These are phyloP conservation scores for Kazachstania taianensis DNA, from an alignment of 805 yeast genomes.

Conservation along the genomic window DNA sequence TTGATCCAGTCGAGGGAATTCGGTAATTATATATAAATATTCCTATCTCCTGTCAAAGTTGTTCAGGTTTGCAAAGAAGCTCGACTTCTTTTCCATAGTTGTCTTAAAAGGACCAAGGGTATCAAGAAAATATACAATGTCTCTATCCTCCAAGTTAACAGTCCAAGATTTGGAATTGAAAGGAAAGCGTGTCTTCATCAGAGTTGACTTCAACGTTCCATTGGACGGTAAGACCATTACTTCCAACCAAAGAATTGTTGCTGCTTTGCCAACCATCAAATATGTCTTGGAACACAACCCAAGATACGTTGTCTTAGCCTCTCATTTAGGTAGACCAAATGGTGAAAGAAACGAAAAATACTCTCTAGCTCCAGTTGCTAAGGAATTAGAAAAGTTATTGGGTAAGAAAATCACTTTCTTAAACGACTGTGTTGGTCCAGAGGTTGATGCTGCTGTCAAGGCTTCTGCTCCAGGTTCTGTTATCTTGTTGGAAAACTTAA, in stretches of 20 bases:
- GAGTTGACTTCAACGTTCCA: conserved; percentile 95
- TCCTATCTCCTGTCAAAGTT: no score
- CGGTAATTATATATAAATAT: no score
- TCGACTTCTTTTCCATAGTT: no score
- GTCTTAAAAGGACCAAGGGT: no score
- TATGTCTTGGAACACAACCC: conserved; percentile 89
- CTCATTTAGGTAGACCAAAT: conserved; percentile 99
- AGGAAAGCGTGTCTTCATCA: conserved; percentile 94
- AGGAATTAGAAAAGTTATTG: conserved; percentile 74
- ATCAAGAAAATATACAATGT: conserved; percentile 55
- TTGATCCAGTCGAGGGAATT: no score
- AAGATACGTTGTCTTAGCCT: conserved; percentile 83
- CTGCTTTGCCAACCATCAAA: conserved; percentile 97
- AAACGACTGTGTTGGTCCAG: conserved; percentile 84
- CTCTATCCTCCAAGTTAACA: conserved; percentile 85
- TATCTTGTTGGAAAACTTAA: conserved; percentile 88
- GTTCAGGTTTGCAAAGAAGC: no score
- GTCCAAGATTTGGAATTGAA: conserved; percentile 82
- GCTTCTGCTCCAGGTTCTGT: conserved; percentile 70
- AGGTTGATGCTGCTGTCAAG: conserved; percentile 73
- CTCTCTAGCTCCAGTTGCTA: conserved; percentile 89
- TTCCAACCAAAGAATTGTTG: conserved; percentile 98
- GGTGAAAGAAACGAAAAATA: conserved; percentile 80
- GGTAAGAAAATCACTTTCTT: conserved; percentile 70
- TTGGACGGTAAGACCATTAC: conserved; percentile 94